These are phyloP conservation scores for Rhizophagus clarus DNA, from an alignment of 192 early-diverging fungal genomes.

Conservation along the genomic window DNA sequence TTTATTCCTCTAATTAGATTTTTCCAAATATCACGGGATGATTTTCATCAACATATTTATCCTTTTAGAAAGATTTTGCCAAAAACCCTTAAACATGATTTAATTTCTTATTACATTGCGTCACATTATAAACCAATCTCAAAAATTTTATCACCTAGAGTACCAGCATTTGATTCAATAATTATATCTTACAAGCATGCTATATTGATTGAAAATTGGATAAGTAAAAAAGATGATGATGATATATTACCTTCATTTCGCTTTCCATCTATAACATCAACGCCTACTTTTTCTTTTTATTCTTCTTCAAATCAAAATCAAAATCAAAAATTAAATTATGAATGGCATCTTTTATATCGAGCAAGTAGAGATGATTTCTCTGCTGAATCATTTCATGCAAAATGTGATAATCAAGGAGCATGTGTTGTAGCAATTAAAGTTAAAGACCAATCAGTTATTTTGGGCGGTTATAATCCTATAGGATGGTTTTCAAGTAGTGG, in stretches of 20 bases:
- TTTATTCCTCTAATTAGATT: constrained; percentile 22
- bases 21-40: background rate
- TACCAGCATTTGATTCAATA: background rate
- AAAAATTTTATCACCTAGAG: background rate
- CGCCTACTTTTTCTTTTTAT: background rate
- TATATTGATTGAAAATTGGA: constrained; percentile 12
- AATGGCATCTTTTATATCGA: constrained; percentile 15
- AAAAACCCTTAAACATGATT: background rate
- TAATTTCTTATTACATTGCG: background rate
- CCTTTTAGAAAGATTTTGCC: constrained; percentile 22
- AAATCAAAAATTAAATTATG: background rate
- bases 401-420: constrained; percentile 24
- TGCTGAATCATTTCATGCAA: constrained; percentile 1
- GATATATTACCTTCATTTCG: background rate
- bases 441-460: background rate
- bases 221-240: background rate
- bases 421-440: constrained; percentile 4
- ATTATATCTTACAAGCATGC: constrained; percentile 1
- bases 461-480: constrained; percentile 29
- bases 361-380: constrained; percentile 17
- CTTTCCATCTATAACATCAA: background rate
- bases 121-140: background rate
- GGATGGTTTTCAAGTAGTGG: constrained; percentile 12
- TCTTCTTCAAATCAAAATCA: background rate
- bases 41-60: constrained; percentile 9